Evolutionary conservation across 192 early-diverging fungal genomes (phyloP).

Genomic region (Backusella westeae): DNA sequence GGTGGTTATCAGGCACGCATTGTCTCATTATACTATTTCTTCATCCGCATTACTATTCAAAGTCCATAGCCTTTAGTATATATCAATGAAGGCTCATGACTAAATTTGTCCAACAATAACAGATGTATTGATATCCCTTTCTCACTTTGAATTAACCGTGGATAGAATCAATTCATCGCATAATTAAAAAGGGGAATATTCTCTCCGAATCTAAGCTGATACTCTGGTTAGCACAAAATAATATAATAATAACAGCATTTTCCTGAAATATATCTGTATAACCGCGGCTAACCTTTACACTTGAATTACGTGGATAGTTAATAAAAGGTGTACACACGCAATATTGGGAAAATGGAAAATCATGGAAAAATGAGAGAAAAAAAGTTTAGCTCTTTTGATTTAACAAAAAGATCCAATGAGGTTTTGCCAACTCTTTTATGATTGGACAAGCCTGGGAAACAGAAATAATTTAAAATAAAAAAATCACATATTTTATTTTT

Average conservation of each 20-base stretch:
- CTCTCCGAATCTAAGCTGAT: no score
- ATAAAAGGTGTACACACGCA: background rate
- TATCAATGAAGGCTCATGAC: no score
- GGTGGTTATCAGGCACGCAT: no score
- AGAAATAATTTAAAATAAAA: background rate
- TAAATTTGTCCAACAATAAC: no score
- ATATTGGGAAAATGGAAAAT: background rate
- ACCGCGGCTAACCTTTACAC: no score
- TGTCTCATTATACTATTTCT: no score
- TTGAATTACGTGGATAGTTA: background rate
- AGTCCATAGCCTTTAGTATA: no score
- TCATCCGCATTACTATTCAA: no score
- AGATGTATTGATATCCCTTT: no score
- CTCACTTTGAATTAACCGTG: no score
- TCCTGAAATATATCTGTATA: background rate
- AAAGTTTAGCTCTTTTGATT: background rate
- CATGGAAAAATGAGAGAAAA: background rate
- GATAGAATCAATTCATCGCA: no score
- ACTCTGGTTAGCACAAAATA: background rate
- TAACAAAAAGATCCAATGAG: constrained; percentile 11
- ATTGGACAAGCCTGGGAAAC: constrained; percentile 3
- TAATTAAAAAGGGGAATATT: no score
- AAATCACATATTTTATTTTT: background rate
- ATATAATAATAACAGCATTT: background rate
- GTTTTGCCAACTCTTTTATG: constrained; percentile 10